A percentile compares a stretch with the other conserved stretches of the same genome.
Evolutionary conservation across 768 basidiomycete genomes (phyloP).

Genomic region (Inosperma sp.): DNA sequence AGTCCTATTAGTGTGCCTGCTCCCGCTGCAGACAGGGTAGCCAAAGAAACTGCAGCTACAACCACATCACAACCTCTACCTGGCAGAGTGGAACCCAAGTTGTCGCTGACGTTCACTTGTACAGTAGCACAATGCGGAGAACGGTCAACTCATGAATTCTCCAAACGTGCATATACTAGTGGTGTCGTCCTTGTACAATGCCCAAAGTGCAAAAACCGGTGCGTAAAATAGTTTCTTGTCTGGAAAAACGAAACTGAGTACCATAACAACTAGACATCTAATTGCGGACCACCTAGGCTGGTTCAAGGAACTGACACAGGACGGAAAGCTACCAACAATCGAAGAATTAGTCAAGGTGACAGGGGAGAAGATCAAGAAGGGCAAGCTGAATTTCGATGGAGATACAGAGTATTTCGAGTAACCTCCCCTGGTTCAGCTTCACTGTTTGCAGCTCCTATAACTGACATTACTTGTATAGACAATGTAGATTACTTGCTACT

Average conservation of each 20-base stretch:
- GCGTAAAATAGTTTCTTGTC: slow-evolving; percentile 29
- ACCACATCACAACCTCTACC: slow-evolving; percentile 31
- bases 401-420: slow-evolving; percentile 51
- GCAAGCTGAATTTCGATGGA: slow-evolving; percentile 44
- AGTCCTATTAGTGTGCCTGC: background rate
- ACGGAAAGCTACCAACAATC: slow-evolving; percentile 69
- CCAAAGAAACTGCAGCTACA: slow-evolving; percentile 12
- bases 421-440: background rate
- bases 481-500: background rate
- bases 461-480: background rate
- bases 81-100: slow-evolving; percentile 50
- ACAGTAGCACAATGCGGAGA: slow-evolving; percentile 65
- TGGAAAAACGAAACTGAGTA: too few species aligned
- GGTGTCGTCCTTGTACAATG: slow-evolving; percentile 92
- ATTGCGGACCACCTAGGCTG: slow-evolving; percentile 90
- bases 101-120: slow-evolving; percentile 84
- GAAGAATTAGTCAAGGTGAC: slow-evolving; percentile 77
- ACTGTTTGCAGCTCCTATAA: background rate
- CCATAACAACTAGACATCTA: slow-evolving; percentile 51
- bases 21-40: background rate
- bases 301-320: slow-evolving; percentile 80
- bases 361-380: slow-evolving; percentile 69
- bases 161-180: slow-evolving; percentile 75
- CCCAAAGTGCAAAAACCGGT: slow-evolving; percentile 87
- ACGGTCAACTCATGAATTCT: slow-evolving; percentile 86